Evolutionary conservation across 208 protist genomes (phyloP), one percentile per base, ranked within the genome.

Genomic region (Acanthamoeba divionensis): DNA sequence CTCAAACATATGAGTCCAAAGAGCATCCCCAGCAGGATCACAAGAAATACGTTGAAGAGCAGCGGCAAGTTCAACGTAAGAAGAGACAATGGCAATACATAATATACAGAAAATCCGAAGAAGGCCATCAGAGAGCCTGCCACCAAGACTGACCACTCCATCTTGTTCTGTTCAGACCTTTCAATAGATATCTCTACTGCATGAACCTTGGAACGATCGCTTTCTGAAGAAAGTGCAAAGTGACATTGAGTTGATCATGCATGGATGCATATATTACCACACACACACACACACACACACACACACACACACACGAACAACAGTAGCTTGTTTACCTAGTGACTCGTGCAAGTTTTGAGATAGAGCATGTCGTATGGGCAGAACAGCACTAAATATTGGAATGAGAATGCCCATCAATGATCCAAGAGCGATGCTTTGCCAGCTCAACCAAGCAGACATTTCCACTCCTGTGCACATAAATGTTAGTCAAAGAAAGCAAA

Each of bases 41-140:
- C 91, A 65, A 99, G 97, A 93, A 99, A 98, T 87, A 99, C 97
- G 92, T 97, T 97, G 29, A 98, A 95, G 44, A 99, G 89, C 1
- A 98, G 87, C 24, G 55, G 63, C 1, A 98, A 85, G 77, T 99
- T 97, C 77, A 96, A 94, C 9, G 90, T 89, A 10, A 99, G 47
- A 0, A 99, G 65, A 0, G 93, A 91, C 29, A 97, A 92, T 29
- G 98, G 98, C 26, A 99, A 95, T 9, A 98, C 50, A 87, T 98
- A 98, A 93, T 98, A 98, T 12, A 99, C 82, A 5, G 96, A 88
- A 63, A 97, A 95, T 13, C 97, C 96, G 69, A 97, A 95, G 26
- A 94, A 47, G 9, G 69, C 13, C 8, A 94, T 48, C 8, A 48
- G 38, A 10, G 50, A 8, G 75, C 92, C 91, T 21, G 71, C 80